Conservation (phyloP, 2,329 filamentous ascomycete species). For the Chaetomium strumarium region DNA sequence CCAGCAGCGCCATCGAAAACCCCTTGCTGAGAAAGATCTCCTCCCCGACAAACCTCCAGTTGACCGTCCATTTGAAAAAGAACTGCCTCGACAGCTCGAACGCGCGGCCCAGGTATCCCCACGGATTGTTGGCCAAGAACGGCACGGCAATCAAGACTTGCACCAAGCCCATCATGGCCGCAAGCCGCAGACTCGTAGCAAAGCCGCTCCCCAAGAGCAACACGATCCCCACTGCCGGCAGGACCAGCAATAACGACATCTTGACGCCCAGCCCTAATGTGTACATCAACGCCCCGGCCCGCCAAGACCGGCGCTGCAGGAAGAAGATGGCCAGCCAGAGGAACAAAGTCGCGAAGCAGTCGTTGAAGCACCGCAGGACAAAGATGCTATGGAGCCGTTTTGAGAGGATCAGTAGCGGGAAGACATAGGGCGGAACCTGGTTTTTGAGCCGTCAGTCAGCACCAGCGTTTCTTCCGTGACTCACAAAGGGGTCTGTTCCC, state of each 20-base stretch:
- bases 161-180: slow-evolving; percentile 66
- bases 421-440: slow-evolving; percentile 80
- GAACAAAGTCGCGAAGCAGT: slow-evolving; percentile 79
- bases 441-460: background rate
- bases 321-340: slow-evolving; percentile 76
- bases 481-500: background rate
- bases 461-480: background rate
- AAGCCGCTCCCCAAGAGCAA: slow-evolving; percentile 70
- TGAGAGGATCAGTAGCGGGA: slow-evolving; percentile 78
- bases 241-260: slow-evolving; percentile 80
- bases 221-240: slow-evolving; percentile 74
- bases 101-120: slow-evolving; percentile 71
- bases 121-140: slow-evolving; percentile 60
- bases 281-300: slow-evolving; percentile 65
- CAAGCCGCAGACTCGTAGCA: slow-evolving; percentile 58
- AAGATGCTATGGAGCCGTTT: slow-evolving; percentile 94
- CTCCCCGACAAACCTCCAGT: slow-evolving; percentile 94
- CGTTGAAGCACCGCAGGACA: slow-evolving; percentile 89
- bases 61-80: slow-evolving; percentile 97
- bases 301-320: slow-evolving; percentile 71
- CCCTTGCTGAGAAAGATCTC: slow-evolving; percentile 63
- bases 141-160: slow-evolving; percentile 64
- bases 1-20: slow-evolving; percentile 64
- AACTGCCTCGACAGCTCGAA: slow-evolving; percentile 91
- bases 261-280: slow-evolving; percentile 83